Conservation (phyloP, 352 stramenopile genomes). For the Phytophthora tentaculata region DNA sequence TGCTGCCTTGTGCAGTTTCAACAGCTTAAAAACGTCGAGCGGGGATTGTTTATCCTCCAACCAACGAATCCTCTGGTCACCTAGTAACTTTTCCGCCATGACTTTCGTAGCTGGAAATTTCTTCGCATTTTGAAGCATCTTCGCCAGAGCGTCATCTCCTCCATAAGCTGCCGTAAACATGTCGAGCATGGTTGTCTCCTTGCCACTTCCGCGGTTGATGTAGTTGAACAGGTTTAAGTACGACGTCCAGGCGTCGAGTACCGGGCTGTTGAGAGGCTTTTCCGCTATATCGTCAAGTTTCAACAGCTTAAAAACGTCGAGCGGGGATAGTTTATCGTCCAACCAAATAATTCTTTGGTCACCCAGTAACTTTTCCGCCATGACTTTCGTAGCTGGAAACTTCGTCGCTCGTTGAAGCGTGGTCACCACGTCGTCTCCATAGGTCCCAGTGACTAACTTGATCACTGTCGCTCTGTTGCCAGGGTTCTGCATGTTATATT, state of each 20-base stretch:
- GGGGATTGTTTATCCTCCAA: background rate
- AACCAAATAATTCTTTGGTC: background rate
- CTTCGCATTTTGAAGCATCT: background rate
- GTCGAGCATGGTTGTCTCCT: conserved; percentile 1
- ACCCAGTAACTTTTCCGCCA: background rate
- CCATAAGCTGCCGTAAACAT: background rate
- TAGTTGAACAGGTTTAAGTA: background rate
- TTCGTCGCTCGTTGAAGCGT: conserved; percentile 1
- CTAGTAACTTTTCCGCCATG: background rate
- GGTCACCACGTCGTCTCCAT: conserved; percentile 4
- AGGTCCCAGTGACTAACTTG: conserved; percentile 2
- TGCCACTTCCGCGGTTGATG: background rate
- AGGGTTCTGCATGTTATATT: background rate
- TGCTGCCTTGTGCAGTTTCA: background rate
- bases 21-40: conserved; percentile 2
- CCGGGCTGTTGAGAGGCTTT: background rate
- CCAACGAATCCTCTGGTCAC: background rate
- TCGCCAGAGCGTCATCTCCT: background rate
- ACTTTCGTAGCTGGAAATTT: conserved; percentile 8
- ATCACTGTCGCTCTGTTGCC: background rate
- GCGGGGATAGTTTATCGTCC: background rate
- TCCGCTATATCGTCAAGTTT: background rate
- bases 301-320: conserved; percentile 3
- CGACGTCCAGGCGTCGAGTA: background rate
- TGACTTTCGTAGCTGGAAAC: conserved; percentile 3